Evolutionary conservation across 805 yeast species (phyloP).

Genomic region (Teunomyces tritomae): DNA sequence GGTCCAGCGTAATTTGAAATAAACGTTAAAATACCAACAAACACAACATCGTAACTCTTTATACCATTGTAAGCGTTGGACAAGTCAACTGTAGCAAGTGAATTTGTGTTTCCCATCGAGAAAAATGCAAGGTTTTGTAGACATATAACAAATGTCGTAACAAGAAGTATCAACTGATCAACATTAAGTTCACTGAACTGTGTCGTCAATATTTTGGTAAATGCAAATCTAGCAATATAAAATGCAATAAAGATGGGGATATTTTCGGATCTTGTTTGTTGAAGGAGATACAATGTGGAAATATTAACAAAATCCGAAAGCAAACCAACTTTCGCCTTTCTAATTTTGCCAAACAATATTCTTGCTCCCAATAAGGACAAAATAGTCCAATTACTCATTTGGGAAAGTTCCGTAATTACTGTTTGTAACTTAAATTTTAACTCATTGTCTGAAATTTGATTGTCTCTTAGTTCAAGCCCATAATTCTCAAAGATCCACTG

Average conservation of each 20-base stretch:
- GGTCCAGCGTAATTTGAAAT: conserved; percentile 85
- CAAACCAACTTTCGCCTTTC: conserved; percentile 22
- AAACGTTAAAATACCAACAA: conserved; percentile 78
- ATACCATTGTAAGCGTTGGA: conserved; percentile 93
- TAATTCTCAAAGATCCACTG: conserved; percentile 29
- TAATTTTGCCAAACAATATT: conserved; percentile 20
- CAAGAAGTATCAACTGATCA: conserved; percentile 20
- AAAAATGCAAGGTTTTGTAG: conserved; percentile 79
- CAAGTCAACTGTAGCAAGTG: conserved; percentile 85
- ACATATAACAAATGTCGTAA: conserved; percentile 42
- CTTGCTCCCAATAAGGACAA: conserved; percentile 30
- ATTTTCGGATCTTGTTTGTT: conserved; percentile 53
- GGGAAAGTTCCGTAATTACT: conserved; percentile 25
- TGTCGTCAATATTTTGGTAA: conserved; percentile 13
- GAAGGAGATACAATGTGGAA: conserved; percentile 44
- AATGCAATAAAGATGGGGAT: conserved; percentile 54
- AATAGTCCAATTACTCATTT: conserved; percentile 23
- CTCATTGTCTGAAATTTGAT: conserved; percentile 5
- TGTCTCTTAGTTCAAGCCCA: conserved; percentile 20
- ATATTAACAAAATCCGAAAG: conserved; percentile 35
- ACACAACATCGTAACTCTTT: conserved; percentile 58
- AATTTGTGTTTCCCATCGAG: conserved; percentile 87
- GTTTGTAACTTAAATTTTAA: conserved; percentile 19
- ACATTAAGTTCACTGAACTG: conserved; percentile 9
- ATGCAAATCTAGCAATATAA: conserved; percentile 21